These are phyloP conservation scores for Candida mattraensis DNA, from an alignment of 805 yeast genomes.

Conservation along the genomic window DNA sequence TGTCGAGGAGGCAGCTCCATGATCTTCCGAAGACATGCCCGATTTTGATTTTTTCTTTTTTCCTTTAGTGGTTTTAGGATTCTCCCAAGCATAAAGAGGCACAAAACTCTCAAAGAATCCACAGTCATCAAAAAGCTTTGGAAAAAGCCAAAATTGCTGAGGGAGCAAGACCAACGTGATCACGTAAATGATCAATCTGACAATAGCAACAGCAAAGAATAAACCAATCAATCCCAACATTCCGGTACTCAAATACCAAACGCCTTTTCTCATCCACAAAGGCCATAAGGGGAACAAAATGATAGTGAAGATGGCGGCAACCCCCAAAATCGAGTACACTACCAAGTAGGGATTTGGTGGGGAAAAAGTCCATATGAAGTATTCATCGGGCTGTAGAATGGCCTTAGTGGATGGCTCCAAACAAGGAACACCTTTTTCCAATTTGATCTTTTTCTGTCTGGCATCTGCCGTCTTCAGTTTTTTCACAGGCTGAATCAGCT, in stretches of 20 bases:
- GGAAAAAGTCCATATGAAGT: constrained; percentile 81
- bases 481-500: constrained; percentile 70
- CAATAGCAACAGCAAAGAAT: constrained; percentile 75
- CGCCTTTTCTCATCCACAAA: constrained; percentile 78
- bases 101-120: constrained; percentile 89
- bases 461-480: constrained; percentile 72
- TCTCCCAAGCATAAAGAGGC: constrained; percentile 83
- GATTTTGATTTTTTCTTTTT: constrained; percentile 13
- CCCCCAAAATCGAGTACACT: constrained; percentile 60
- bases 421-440: constrained; percentile 63
- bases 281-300: constrained; percentile 97
- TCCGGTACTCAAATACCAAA: constrained; percentile 84
- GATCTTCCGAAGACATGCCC: too few relatives aligned
- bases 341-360: constrained; percentile 68
- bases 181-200: constrained; percentile 70
- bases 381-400: constrained; percentile 59
- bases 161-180: constrained; percentile 57
- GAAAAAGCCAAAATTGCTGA: constrained; percentile 93
- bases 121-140: constrained; percentile 92
- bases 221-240: constrained; percentile 69
- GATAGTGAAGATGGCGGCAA: constrained; percentile 61
- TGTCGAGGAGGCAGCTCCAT: constrained; percentile 1
- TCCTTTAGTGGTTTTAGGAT: constrained; percentile 28
- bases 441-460: constrained; percentile 57
- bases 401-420: constrained; percentile 58